These are phyloP conservation scores for Bassia scoparia DNA, from an alignment of 148 eudicot species.

Conservation along the genomic window DNA sequence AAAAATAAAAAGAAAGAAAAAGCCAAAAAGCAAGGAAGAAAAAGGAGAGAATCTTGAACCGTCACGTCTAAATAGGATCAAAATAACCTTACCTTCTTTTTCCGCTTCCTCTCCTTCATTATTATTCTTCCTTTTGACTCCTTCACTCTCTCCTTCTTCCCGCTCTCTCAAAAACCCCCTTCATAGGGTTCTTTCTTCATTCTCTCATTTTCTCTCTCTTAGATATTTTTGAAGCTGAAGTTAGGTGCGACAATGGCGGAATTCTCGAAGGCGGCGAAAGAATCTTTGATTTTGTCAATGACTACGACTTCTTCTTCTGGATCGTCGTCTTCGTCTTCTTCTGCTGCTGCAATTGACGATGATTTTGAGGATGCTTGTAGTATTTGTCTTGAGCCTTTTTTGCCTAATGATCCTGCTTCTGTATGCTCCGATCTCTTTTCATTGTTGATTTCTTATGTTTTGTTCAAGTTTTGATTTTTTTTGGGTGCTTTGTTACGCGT, in stretches of 20 bases:
- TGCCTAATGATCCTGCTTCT: slow-evolving; percentile 47
- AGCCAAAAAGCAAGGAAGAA: not conserved
- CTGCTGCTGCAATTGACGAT: slow-evolving; percentile 28
- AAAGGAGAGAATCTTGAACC: slow-evolving; percentile 12
- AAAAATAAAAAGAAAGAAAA: no score
- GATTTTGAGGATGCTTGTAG: slow-evolving; percentile 56
- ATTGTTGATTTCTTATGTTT: not conserved
- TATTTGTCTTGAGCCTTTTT: slow-evolving; percentile 75
- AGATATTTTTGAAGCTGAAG: not conserved
- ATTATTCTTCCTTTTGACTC: slow-evolving; percentile 23
- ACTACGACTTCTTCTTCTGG: not conserved
- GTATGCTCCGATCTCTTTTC: slow-evolving; percentile 31
- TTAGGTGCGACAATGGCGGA: slow-evolving; percentile 28
- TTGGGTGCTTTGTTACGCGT: not conserved
- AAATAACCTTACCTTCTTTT: not conserved
- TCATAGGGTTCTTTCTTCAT: not conserved
- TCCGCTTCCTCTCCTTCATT: not conserved
- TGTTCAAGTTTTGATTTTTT: not conserved
- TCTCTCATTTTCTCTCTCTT: not conserved
- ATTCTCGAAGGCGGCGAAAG: not conserved
- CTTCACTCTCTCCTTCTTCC: slow-evolving; percentile 14
- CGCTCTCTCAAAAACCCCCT: not conserved
- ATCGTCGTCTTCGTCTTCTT: slow-evolving; percentile 37
- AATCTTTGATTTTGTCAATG: slow-evolving; percentile 15
- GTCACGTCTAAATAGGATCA: slow-evolving; percentile 31